Conservation (phyloP, 768 basidiomycete genomes). For the Rhodotorula kratochvilovae region DNA sequence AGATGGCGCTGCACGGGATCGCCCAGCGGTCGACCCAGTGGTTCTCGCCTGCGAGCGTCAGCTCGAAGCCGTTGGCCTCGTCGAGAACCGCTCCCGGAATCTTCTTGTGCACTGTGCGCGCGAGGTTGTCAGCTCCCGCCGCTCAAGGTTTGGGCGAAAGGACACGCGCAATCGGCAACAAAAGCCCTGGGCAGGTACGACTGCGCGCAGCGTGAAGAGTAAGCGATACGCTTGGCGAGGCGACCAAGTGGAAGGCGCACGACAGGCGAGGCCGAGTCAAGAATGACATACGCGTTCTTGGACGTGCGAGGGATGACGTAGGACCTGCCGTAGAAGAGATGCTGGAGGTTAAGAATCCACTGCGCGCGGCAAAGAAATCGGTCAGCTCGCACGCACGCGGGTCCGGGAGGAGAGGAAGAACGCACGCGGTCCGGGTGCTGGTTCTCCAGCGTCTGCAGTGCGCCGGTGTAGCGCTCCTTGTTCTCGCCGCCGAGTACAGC, state of each 20-base stretch:
- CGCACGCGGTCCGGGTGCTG: neutral
- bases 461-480: conserved; percentile 2
- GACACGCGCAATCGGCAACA: neutral
- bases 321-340: no score
- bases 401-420: neutral
- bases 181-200: neutral
- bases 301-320: no score
- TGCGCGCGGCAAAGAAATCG: no score
- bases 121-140: neutral
- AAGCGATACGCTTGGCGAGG: neutral
- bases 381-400: neutral
- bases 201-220: neutral
- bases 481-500: conserved; percentile 9
- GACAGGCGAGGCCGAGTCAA: neutral
- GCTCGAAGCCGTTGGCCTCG: neutral
- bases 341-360: no score
- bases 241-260: neutral
- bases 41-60: neutral
- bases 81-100: neutral
- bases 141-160: no score
- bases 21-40: conserved; percentile 5
- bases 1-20: conserved; percentile 4
- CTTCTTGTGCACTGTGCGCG: neutral
- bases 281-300: neutral
- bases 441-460: neutral